Percentiles rank a stretch among this genome's conserved stretches.
phyloP scores from a whole-genome alignment of 805 yeast genomes.

The Candida incommunis region DNA sequence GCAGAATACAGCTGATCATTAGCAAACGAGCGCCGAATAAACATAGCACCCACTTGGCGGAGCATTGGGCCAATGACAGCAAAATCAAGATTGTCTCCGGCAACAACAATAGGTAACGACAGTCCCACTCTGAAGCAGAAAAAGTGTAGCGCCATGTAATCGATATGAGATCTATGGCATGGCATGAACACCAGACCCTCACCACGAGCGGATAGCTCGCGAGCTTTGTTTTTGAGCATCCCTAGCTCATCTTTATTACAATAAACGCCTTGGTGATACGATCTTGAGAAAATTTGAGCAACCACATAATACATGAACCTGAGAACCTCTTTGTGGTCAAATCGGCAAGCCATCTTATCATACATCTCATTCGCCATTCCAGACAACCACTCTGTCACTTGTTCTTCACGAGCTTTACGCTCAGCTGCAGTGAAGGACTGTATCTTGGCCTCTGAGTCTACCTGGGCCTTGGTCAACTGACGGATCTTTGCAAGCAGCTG shows the following conservation, averaged over 20 bases:
- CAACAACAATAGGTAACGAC: conserved; percentile 42
- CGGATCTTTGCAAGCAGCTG: conserved; percentile 17
- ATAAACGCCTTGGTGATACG: conserved; percentile 30
- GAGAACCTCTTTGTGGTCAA: conserved; percentile 17
- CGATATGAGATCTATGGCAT: conserved; percentile 49
- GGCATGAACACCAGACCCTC: conserved; percentile 35
- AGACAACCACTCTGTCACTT: conserved; percentile 18
- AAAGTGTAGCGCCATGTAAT: conserved; percentile 43
- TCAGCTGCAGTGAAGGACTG: conserved; percentile 13
- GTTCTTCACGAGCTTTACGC: conserved; percentile 14
- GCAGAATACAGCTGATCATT: conserved; percentile 33
- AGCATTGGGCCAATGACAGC: conserved; percentile 38
- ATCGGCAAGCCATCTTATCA: conserved; percentile 21
- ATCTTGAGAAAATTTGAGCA: conserved; percentile 24
- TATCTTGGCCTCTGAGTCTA: conserved; percentile 15
- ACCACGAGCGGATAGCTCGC: conserved; percentile 19
- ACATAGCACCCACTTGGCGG: conserved; percentile 40
- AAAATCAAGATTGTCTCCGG: conserved; percentile 53
- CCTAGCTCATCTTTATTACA: conserved; percentile 21
- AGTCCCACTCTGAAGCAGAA: conserved; percentile 38
- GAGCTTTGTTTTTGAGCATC: conserved; percentile 20
- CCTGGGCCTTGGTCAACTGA: conserved; percentile 18
- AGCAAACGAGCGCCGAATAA: conserved; percentile 34
- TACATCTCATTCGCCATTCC: conserved; percentile 18
- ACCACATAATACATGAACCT: conserved; percentile 22